Conservation (phyloP, 495 filamentous ascomycete genomes). For the Penicillium atrosanguineum region DNA sequence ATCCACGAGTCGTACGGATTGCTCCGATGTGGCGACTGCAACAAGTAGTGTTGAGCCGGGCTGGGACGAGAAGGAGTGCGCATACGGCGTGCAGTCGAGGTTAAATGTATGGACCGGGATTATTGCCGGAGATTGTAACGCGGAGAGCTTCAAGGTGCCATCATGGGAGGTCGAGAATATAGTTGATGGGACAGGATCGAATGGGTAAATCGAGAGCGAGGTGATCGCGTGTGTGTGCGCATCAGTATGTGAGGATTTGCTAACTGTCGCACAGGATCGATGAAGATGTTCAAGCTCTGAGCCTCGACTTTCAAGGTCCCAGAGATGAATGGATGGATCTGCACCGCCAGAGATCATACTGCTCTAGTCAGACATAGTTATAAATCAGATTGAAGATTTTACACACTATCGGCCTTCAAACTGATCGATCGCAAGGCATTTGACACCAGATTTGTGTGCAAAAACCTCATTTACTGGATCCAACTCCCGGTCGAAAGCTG, state of each 20-base stretch:
- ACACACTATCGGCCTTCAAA: conserved; percentile 75
- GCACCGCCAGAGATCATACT: conserved; percentile 82
- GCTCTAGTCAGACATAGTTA: conserved; percentile 13
- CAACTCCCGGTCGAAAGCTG: conserved; percentile 18
- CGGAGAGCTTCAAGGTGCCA: conserved; percentile 76
- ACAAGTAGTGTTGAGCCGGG: conserved; percentile 67
- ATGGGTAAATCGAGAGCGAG: conserved; percentile 83
- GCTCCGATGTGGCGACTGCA: conserved; percentile 80
- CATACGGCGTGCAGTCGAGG: conserved; percentile 68
- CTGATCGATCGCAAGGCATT: conserved; percentile 68
- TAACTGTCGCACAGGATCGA: conserved; percentile 45
- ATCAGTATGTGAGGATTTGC: conserved; percentile 40
- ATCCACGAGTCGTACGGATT: conserved; percentile 76
- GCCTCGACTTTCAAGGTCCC: conserved; percentile 67
- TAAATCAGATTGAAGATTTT: neutral
- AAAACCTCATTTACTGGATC: conserved; percentile 35
- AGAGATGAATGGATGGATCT: conserved; percentile 73
- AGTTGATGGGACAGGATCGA: conserved; percentile 64
- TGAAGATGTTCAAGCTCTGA: conserved; percentile 47
- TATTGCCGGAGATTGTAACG: conserved; percentile 51
- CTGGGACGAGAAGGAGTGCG: conserved; percentile 73
- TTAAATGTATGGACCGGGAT: conserved; percentile 62
- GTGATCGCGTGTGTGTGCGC: conserved; percentile 79
- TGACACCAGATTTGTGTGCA: conserved; percentile 75
- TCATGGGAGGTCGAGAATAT: conserved; percentile 86